phyloP scores from a whole-genome alignment of 1,284 basidiomycete genomes.

The Trametes hirsuta region DNA sequence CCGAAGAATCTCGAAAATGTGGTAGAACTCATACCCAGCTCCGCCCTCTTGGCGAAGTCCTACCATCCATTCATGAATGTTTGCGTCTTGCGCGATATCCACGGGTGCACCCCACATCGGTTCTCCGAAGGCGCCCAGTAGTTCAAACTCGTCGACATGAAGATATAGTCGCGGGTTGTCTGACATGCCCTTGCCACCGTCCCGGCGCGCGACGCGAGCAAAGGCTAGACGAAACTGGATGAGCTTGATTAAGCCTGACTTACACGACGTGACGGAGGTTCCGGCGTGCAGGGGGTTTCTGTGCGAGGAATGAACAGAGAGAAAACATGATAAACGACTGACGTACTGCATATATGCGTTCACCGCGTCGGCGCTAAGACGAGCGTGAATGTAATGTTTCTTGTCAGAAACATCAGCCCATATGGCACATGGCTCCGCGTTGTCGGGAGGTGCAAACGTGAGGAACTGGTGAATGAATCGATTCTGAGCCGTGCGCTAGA shows the following conservation, averaged over 20 bases:
- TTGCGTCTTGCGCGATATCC: conserved; percentile 42
- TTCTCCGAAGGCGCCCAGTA: conserved; percentile 46
- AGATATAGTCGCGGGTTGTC: conserved; percentile 45
- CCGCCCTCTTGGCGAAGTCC: conserved; percentile 56
- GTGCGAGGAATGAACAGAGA: not conserved
- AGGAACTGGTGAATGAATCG: conserved; percentile 31
- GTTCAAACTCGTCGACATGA: conserved; percentile 45
- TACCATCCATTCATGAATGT: conserved; percentile 50
- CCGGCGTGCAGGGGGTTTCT: conserved; percentile 23
- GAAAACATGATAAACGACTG: not conserved
- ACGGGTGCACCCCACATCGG: conserved; percentile 49
- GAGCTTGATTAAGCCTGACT: conserved; percentile 41
- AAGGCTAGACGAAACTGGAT: conserved; percentile 51
- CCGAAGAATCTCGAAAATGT: not conserved
- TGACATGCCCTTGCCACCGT: conserved; percentile 39
- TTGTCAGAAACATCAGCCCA: conserved; percentile 53
- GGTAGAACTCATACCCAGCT: conserved; percentile 45
- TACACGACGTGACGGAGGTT: conserved; percentile 35
- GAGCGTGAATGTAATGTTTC: conserved; percentile 39
- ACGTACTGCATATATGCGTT: conserved; percentile 37
- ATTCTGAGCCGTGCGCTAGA: not conserved
- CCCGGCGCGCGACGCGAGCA: conserved; percentile 46
- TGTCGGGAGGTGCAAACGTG: conserved; percentile 33
- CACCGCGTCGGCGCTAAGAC: conserved; percentile 44
- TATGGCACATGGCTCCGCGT: conserved; percentile 37